Conservation (phyloP, 441 rosid genomes). For the Euphorbia celastroides region DNA sequence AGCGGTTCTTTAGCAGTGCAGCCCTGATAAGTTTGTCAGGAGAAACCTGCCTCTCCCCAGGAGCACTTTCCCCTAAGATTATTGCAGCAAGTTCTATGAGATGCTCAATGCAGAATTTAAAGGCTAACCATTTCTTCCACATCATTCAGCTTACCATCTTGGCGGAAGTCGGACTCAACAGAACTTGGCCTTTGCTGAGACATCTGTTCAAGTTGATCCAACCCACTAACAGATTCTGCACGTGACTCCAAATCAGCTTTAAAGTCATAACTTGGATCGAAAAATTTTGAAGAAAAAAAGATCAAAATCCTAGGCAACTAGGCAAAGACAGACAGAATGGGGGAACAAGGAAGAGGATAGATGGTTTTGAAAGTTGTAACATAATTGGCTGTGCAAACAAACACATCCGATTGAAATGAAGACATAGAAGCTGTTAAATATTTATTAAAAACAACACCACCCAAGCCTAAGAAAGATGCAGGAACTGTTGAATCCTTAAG, state of each 20-base stretch:
- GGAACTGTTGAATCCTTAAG: not conserved
- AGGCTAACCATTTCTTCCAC: slow-evolving; percentile 32
- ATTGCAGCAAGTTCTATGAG: slow-evolving; percentile 35
- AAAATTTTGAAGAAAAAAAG: not conserved
- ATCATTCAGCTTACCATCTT: slow-evolving; percentile 66
- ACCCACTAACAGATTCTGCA: slow-evolving; percentile 47
- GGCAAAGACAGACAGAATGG: not conserved
- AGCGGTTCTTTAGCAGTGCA: slow-evolving; percentile 71
- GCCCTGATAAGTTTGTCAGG: slow-evolving; percentile 68
- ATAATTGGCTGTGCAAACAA: too few relatives aligned
- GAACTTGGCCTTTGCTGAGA: slow-evolving; percentile 37
- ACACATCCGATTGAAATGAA: too few relatives aligned
- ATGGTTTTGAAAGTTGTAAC: not conserved
- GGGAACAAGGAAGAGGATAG: not conserved
- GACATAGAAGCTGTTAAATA: too few relatives aligned
- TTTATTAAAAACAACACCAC: too few relatives aligned
- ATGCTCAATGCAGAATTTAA: slow-evolving; percentile 30
- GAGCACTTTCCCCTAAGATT: slow-evolving; percentile 64
- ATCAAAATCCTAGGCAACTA: not conserved
- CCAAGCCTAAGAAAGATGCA: too few relatives aligned
- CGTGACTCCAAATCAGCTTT: slow-evolving; percentile 2
- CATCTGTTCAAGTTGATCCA: slow-evolving; percentile 36
- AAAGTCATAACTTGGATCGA: not conserved
- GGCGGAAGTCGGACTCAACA: slow-evolving; percentile 38
- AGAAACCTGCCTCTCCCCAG: slow-evolving; percentile 67